Evolutionary conservation across 2,329 filamentous ascomycete species (phyloP).

Genomic region (Byssothecium circinans): DNA sequence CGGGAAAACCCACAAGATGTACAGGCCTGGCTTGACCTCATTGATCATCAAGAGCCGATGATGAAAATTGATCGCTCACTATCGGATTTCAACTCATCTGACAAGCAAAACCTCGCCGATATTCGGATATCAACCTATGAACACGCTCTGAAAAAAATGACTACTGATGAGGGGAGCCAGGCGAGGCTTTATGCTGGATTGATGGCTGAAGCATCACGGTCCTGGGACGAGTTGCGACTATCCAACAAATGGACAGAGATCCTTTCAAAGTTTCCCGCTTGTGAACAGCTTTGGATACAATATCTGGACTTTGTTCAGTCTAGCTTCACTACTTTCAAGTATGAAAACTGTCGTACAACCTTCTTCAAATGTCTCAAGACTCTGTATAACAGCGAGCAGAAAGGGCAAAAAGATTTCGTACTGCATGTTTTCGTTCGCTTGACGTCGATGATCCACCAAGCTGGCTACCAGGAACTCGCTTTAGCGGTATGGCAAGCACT

Average conservation of each 20-base stretch:
- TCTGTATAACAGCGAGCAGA: slow-evolving; percentile 14
- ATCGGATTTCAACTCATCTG: slow-evolving; percentile 58
- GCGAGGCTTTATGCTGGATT: slow-evolving; percentile 67
- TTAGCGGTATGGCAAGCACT: slow-evolving; percentile 81
- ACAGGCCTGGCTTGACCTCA: slow-evolving; percentile 75
- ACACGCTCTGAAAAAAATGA: slow-evolving; percentile 67
- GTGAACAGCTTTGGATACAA: slow-evolving; percentile 69
- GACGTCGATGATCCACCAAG: slow-evolving; percentile 73
- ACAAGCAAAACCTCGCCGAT: slow-evolving; percentile 70
- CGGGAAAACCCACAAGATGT: slow-evolving; percentile 68
- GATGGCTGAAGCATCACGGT: slow-evolving; percentile 71
- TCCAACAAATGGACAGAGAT: slow-evolving; percentile 67
- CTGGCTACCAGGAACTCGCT: slow-evolving; percentile 77
- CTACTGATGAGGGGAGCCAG: slow-evolving; percentile 48
- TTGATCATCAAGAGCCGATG: slow-evolving; percentile 73
- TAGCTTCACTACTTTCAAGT: slow-evolving; percentile 66
- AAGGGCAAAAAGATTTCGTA: slow-evolving; percentile 19
- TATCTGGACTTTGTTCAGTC: slow-evolving; percentile 74
- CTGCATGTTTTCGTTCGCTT: slow-evolving; percentile 74
- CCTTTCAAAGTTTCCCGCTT: slow-evolving; percentile 58
- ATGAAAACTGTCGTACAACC: slow-evolving; percentile 63
- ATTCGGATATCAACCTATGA: slow-evolving; percentile 80
- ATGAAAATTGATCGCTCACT: slow-evolving; percentile 53
- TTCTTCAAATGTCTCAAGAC: slow-evolving; percentile 61
- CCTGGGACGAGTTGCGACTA: slow-evolving; percentile 70